Evolutionary conservation across 345 rosid species (phyloP).

Genomic region (Trapa bicornis): DNA sequence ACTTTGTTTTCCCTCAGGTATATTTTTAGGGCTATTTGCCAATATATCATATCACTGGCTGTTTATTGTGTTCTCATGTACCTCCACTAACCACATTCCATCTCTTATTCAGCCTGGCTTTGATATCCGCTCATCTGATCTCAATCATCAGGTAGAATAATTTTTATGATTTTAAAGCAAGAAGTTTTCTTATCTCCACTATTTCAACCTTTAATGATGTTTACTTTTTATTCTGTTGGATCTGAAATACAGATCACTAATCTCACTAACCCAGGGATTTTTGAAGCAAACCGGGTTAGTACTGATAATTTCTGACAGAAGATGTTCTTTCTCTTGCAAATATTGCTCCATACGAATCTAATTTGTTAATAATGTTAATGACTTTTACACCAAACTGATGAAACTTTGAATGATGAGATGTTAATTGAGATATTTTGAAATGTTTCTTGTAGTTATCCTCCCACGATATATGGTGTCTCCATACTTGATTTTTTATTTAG

Average conservation of each 20-base stretch:
- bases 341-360: background rate
- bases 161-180: background rate
- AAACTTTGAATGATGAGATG: background rate
- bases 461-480: background rate
- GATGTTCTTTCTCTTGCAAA: background rate
- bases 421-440: background rate
- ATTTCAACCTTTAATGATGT: background rate
- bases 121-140: conserved; percentile 34
- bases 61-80: background rate
- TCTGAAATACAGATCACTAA: conserved; percentile 38
- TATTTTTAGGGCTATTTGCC: conserved; percentile 3
- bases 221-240: conserved; percentile 2
- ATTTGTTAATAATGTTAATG: background rate
- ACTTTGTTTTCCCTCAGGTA: conserved; percentile 94
- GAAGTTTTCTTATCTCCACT: too few species aligned
- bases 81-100: background rate
- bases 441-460: background rate
- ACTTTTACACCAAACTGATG: background rate
- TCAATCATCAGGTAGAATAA: conserved; percentile 47
- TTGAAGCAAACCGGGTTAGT: conserved; percentile 70
- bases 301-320: background rate
- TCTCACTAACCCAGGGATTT: conserved; percentile 69
- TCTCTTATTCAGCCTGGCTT: conserved; percentile 60
- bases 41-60: background rate
- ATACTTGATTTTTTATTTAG: background rate